Percentiles rank a stretch among this genome's conserved stretches.
phyloP scores from a whole-genome alignment of 805 yeast species.

The Hanseniaspora thailandica region DNA sequence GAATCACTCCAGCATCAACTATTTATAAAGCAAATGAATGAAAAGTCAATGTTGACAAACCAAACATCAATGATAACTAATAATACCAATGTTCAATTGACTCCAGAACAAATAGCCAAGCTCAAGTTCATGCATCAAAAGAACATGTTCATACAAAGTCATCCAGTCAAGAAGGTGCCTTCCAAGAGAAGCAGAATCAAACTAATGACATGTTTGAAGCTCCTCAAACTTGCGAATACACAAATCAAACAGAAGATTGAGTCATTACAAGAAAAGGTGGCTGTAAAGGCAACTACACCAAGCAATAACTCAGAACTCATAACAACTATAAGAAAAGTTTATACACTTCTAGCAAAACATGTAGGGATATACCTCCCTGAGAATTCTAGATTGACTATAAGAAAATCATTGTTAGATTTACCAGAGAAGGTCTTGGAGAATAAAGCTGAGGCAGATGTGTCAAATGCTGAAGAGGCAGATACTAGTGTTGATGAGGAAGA shows the following conservation, averaged over 20 bases:
- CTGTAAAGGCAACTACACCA: slow-evolving; percentile 19
- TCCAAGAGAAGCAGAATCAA: slow-evolving; percentile 46
- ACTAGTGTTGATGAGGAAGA: background rate
- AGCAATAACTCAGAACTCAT: slow-evolving; percentile 53
- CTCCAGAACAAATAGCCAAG: background rate
- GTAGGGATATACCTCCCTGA: slow-evolving; percentile 66
- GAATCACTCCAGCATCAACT: slow-evolving; percentile 1
- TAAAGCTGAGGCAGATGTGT: slow-evolving; percentile 8
- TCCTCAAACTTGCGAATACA: slow-evolving; percentile 68
- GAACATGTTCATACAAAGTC: slow-evolving; percentile 13
- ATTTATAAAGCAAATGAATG: background rate
- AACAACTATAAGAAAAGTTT: slow-evolving; percentile 78
- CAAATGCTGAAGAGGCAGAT: background rate
- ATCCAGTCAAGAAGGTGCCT: slow-evolving; percentile 40
- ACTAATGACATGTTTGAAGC: slow-evolving; percentile 64
- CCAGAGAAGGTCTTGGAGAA: slow-evolving; percentile 46
- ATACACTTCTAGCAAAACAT: slow-evolving; percentile 72
- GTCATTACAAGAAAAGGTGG: slow-evolving; percentile 37
- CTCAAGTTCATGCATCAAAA: slow-evolving; percentile 10
- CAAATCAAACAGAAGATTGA: slow-evolving; percentile 58
- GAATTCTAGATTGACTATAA: slow-evolving; percentile 66
- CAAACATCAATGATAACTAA: too few species aligned
- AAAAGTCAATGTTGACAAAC: background rate
- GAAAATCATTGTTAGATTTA: slow-evolving; percentile 62
- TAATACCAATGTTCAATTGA: too few species aligned